A percentile compares a stretch with the other conserved stretches of the same genome.
These are phyloP conservation scores for Epichloe festucae DNA, from an alignment of 2,329 filamentous ascomycete species.

Conservation along the genomic window DNA sequence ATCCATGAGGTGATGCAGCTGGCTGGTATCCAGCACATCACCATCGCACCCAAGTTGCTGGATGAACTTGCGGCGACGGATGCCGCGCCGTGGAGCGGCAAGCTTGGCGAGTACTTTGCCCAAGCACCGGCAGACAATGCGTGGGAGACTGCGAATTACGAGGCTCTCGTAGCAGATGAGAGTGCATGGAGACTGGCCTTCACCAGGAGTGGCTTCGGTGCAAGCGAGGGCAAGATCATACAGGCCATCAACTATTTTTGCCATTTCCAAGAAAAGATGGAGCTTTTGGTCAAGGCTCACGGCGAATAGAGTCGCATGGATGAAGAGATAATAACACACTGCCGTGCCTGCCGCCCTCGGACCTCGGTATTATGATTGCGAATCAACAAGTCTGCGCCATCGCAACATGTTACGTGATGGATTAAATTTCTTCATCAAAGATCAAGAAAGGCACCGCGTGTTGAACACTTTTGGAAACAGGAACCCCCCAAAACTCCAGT, in stretches of 20 bases:
- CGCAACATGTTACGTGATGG: too few relatives aligned
- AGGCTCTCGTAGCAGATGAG: slow-evolving; percentile 23
- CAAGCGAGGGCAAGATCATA: slow-evolving; percentile 36
- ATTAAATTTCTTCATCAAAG: not conserved
- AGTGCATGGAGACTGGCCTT: slow-evolving; percentile 38
- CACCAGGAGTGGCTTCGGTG: slow-evolving; percentile 30
- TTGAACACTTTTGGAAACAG: not conserved
- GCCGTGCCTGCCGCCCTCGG: too few relatives aligned
- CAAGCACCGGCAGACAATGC: slow-evolving; percentile 16
- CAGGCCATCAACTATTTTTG: slow-evolving; percentile 46
- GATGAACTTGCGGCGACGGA: slow-evolving; percentile 28
- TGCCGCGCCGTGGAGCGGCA: slow-evolving; percentile 9
- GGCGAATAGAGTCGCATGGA: not conserved
- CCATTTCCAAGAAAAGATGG: slow-evolving; percentile 40
- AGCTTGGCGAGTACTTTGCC: slow-evolving; percentile 9
- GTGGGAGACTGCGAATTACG: slow-evolving; percentile 13
- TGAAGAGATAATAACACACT: not conserved
- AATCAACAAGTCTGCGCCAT: too few relatives aligned
- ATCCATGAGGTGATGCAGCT: slow-evolving; percentile 45
- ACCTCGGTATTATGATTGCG: too few relatives aligned
- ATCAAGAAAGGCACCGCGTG: not conserved
- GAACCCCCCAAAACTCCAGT: not conserved
- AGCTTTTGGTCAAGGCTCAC: slow-evolving; percentile 15
- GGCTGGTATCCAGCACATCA: slow-evolving; percentile 45
- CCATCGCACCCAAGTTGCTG: slow-evolving; percentile 41